phyloP scores from a whole-genome alignment of 441 rosid species.

The Populus hybrid region DNA sequence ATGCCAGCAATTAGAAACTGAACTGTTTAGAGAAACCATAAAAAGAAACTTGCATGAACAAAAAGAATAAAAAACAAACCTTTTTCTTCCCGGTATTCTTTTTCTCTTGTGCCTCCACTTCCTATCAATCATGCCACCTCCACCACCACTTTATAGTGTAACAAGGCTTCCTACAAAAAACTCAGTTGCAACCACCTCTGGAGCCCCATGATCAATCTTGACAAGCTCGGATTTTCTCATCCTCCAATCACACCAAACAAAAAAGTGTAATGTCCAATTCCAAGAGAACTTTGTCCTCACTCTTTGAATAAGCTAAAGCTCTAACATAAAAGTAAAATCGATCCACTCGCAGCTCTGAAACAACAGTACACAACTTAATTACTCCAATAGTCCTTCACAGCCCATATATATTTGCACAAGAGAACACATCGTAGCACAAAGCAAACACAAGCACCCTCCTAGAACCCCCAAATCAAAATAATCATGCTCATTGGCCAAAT shows the following conservation, averaged over 20 bases:
- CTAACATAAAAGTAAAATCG: neutral
- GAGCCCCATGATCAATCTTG: neutral
- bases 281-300: constrained; percentile 12
- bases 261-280: neutral
- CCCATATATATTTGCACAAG: constrained; percentile 25
- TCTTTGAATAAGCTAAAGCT: constrained; percentile 15
- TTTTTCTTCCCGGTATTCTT: neutral
- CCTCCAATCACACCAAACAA: constrained; percentile 18
- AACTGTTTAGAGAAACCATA: too few species aligned
- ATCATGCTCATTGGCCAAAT: neutral
- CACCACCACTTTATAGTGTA: neutral
- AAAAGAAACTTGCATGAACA: too few species aligned
- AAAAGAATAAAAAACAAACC: neutral
- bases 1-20: too few species aligned
- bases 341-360: neutral
- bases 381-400: constrained; percentile 29
- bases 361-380: constrained; percentile 7
- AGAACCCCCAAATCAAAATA: neutral
- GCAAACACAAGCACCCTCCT: constrained; percentile 6
- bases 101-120: neutral
- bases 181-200: neutral
- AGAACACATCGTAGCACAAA: neutral
- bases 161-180: constrained; percentile 22
- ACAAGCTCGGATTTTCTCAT: constrained; percentile 11
- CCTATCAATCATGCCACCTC: neutral